A percentile compares a stretch with the other conserved stretches of the same genome.
phyloP scores from a whole-genome alignment of 352 stramenopile genomes.

The Lagenidium giganteum region DNA sequence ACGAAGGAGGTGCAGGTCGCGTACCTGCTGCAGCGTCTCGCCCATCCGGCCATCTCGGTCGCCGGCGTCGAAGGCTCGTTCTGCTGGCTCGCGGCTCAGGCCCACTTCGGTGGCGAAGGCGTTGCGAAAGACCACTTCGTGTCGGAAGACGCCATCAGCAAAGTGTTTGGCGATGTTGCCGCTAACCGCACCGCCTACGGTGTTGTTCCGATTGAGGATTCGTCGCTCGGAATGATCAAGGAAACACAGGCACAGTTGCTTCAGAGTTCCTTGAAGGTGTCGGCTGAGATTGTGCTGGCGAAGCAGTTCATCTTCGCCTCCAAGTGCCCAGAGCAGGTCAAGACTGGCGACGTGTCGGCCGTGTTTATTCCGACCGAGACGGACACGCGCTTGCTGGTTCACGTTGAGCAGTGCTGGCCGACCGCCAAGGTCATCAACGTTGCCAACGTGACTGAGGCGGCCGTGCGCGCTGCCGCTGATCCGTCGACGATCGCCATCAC shows the following conservation, averaged over 20 bases:
- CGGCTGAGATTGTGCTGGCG: conserved; percentile 63
- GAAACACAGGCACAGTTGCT: conserved; percentile 77
- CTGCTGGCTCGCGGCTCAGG: conserved; percentile 65
- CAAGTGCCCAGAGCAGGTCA: conserved; percentile 35
- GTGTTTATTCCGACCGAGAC: conserved; percentile 59
- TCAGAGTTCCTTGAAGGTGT: conserved; percentile 69
- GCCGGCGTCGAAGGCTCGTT: conserved; percentile 67
- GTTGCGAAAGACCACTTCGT: conserved; percentile 49
- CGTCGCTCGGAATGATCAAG: conserved; percentile 81
- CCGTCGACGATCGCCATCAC: conserved; percentile 46
- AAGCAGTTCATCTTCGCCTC: conserved; percentile 71
- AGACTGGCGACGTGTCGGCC: conserved; percentile 40
- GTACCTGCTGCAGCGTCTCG: conserved; percentile 82
- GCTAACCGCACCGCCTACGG: conserved; percentile 78
- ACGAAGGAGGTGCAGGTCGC: conserved; percentile 98
- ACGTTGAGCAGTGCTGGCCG: conserved; percentile 72
- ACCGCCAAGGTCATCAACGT: conserved; percentile 62
- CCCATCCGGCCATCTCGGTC: conserved; percentile 73
- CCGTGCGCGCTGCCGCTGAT: conserved; percentile 33
- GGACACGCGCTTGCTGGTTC: conserved; percentile 41
- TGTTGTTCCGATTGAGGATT: conserved; percentile 85
- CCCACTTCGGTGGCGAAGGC: conserved; percentile 52
- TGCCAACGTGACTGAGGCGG: conserved; percentile 55
- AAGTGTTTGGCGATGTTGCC: conserved; percentile 78
- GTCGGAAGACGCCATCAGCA: conserved; percentile 48